Percentiles rank a stretch among this genome's conserved stretches.
Evolutionary conservation across 768 basidiomycete species (phyloP).

Genomic region (Rhizopogon vesiculosus): DNA sequence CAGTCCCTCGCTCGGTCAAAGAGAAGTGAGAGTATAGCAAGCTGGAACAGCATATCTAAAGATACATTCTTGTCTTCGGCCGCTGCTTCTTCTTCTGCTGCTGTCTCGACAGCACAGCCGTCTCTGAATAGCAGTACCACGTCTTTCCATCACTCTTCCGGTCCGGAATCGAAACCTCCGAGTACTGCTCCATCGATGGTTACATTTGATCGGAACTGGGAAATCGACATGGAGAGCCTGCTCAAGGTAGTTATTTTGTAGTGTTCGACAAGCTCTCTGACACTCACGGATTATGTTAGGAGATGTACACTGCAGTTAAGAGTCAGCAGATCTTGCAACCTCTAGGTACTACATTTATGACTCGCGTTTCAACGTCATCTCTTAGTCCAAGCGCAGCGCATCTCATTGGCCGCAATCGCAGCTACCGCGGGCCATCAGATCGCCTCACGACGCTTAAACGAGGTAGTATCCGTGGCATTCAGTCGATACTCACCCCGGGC

Average conservation of each 20-base stretch:
- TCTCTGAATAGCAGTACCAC: conserved; percentile 58
- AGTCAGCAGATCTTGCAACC: conserved; percentile 88
- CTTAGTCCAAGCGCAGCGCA: conserved; percentile 46
- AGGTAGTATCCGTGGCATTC: conserved; percentile 85
- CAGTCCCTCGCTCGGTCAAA: conserved; percentile 48
- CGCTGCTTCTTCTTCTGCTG: conserved; percentile 30
- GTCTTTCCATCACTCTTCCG: conserved; percentile 53
- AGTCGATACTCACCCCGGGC: conserved; percentile 70
- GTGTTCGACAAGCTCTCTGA: conserved; percentile 1
- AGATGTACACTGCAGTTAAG: conserved; percentile 93
- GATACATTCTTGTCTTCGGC: conserved; percentile 47
- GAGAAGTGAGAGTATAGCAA: conserved; percentile 78
- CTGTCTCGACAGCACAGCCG: conserved; percentile 29
- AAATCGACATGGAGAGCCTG: conserved; percentile 77
- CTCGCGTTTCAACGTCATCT: conserved; percentile 51
- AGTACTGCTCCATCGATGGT: conserved; percentile 29
- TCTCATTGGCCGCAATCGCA: conserved; percentile 59
- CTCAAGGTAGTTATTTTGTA: conserved; percentile 58
- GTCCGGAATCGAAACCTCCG: conserved; percentile 31
- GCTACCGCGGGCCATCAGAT: conserved; percentile 66
- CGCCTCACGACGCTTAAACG: conserved; percentile 78
- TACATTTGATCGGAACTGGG: conserved; percentile 70
- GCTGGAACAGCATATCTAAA: conserved; percentile 75
- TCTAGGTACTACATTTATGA: conserved; percentile 37
- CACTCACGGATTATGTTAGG: conserved; percentile 38